phyloP scores from a whole-genome alignment of 2,329 filamentous ascomycete genomes.

The Microsporum canis region DNA sequence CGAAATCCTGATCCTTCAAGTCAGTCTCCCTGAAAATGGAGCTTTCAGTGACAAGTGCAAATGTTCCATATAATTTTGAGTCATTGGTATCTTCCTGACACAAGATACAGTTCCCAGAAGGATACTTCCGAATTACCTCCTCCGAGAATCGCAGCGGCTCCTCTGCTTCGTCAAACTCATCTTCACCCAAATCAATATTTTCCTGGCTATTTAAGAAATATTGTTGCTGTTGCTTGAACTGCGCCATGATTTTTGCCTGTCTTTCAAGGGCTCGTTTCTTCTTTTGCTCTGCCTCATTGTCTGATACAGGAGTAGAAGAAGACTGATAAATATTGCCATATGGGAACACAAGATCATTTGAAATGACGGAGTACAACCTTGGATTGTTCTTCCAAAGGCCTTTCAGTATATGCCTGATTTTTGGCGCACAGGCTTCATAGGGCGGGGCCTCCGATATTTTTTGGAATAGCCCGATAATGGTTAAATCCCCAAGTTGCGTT shows the following conservation, averaged over 20 bases:
- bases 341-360: constrained; percentile 48
- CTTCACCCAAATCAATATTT: constrained; percentile 78
- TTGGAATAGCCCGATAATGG: constrained; percentile 44
- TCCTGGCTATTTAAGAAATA: constrained; percentile 83
- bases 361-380: constrained; percentile 57
- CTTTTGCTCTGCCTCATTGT: constrained; percentile 57
- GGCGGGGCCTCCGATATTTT: constrained; percentile 53
- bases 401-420: constrained; percentile 71
- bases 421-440: constrained; percentile 71
- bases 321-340: constrained; percentile 70
- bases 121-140: constrained; percentile 78
- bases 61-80: constrained; percentile 78
- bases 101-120: constrained; percentile 82
- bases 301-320: constrained; percentile 59
- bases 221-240: constrained; percentile 95
- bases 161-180: constrained; percentile 44
- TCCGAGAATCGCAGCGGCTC: constrained; percentile 41
- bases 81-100: constrained; percentile 96
- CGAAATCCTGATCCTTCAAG: constrained; percentile 66
- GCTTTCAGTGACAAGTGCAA: constrained; percentile 79
- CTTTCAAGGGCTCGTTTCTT: constrained; percentile 84
- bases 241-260: constrained; percentile 90
- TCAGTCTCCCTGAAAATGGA: constrained; percentile 79
- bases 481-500: constrained; percentile 31
- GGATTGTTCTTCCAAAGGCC: constrained; percentile 76